Conservation (phyloP, 768 basidiomycete genomes). For the Coprinopsis cinerea region DNA sequence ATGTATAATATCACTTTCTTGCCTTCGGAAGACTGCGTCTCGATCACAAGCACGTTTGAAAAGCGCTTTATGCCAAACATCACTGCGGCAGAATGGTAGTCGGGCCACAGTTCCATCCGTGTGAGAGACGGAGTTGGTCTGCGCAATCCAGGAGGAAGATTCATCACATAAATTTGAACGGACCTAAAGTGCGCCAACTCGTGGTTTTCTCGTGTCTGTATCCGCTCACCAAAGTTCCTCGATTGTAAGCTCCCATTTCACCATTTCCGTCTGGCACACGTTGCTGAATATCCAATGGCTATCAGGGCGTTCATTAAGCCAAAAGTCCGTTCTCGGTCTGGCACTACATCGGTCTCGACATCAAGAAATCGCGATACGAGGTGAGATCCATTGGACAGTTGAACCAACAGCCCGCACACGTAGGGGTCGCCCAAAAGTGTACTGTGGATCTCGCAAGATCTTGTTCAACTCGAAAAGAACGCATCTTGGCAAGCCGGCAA, state of each 20-base stretch:
- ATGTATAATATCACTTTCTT: conserved; percentile 10
- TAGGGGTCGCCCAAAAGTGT: not conserved
- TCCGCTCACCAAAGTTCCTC: not conserved
- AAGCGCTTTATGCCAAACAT: not conserved
- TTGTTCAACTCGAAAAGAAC: not conserved
- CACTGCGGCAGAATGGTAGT: not conserved
- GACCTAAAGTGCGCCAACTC: not conserved
- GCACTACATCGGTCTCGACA: not conserved
- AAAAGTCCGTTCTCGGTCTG: not conserved
- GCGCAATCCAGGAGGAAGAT: not conserved
- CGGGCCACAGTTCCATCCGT: not conserved
- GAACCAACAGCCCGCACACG: not conserved
- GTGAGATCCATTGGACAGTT: not conserved
- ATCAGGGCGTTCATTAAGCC: not conserved
- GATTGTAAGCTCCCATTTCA: not conserved
- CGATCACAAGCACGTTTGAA: not conserved
- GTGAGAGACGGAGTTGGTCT: not conserved
- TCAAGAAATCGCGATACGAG: conserved; percentile 1
- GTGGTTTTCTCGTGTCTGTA: not conserved
- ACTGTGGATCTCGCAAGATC: not conserved
- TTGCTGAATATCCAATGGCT: not conserved
- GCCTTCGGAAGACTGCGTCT: not conserved
- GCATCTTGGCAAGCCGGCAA: conserved; percentile 3
- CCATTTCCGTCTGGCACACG: not conserved
- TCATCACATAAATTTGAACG: not conserved